phyloP scores from a whole-genome alignment of 1,284 basidiomycete genomes.

The Cystobasidium sp. region DNA sequence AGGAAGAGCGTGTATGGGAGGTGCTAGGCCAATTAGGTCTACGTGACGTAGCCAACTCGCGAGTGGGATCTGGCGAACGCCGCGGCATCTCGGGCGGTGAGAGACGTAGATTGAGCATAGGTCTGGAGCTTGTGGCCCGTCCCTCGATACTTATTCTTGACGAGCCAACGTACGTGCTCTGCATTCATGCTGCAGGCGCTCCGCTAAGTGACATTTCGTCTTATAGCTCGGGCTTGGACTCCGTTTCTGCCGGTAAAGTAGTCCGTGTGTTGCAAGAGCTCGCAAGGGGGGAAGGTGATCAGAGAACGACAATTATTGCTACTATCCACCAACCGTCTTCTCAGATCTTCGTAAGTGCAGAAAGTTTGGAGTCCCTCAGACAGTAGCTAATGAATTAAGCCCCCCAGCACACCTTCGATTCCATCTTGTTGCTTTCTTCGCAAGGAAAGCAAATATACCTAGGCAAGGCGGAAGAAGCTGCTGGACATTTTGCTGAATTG shows the following conservation, averaged over 20 bases:
- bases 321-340: constrained; percentile 61
- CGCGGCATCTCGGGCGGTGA: constrained; percentile 73
- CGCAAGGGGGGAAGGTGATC: constrained; percentile 60
- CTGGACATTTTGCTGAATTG: constrained; percentile 66
- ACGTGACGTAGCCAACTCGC: constrained; percentile 67
- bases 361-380: constrained; percentile 6
- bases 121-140: constrained; percentile 67
- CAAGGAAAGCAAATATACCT: constrained; percentile 75
- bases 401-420: constrained; percentile 76
- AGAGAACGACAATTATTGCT: constrained; percentile 80
- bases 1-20: constrained; percentile 68
- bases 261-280: constrained; percentile 74
- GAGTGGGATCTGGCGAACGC: constrained; percentile 71
- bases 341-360: constrained; percentile 28
- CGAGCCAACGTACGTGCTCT: constrained; percentile 63
- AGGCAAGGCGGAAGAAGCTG: constrained; percentile 71
- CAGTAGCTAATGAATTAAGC: constrained; percentile 68
- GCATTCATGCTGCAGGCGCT: constrained; percentile 46
- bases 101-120: constrained; percentile 66
- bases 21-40: constrained; percentile 79
- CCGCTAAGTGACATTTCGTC: constrained; percentile 22
- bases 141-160: constrained; percentile 69
- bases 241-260: constrained; percentile 79
- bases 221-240: constrained; percentile 70
- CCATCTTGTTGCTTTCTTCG: constrained; percentile 74